A percentile compares a stretch with the other conserved stretches of the same genome.
Conservation (phyloP, 768 basidiomycete species). For the Grammothele lineata region DNA sequence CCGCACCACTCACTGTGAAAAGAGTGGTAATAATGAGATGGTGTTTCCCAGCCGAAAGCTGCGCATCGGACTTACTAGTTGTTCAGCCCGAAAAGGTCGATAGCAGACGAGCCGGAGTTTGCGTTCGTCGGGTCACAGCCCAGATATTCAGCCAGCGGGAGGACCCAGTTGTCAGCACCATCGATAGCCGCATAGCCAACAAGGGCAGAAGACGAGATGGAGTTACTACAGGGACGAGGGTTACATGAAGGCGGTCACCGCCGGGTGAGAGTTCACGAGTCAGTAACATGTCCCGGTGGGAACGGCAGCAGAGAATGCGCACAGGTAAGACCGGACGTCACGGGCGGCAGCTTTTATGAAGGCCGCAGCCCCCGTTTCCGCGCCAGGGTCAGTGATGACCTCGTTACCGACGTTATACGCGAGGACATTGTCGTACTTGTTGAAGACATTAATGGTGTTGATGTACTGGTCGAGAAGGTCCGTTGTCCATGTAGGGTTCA, state of each 20-base stretch:
- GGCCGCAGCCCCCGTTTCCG: conserved; percentile 59
- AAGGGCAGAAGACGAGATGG: conserved; percentile 59
- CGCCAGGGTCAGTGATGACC: conserved; percentile 51
- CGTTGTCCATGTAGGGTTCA: conserved; percentile 72
- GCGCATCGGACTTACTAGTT: conserved; percentile 57
- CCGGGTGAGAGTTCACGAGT: too few species aligned
- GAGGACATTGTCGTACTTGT: conserved; percentile 84
- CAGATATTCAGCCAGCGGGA: conserved; percentile 71
- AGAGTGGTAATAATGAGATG: neutral
- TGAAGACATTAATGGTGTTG: conserved; percentile 72
- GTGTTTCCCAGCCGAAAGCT: conserved; percentile 1
- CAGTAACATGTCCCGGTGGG: too few species aligned
- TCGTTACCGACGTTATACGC: conserved; percentile 93
- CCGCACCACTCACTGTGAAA: conserved; percentile 78
- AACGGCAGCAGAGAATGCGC: conserved; percentile 24
- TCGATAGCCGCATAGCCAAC: conserved; percentile 88
- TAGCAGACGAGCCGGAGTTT: conserved; percentile 55
- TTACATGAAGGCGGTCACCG: too few species aligned
- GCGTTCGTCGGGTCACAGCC: conserved; percentile 60
- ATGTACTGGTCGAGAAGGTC: conserved; percentile 78
- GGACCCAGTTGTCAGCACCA: conserved; percentile 56
- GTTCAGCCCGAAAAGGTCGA: conserved; percentile 88
- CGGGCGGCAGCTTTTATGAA: conserved; percentile 91
- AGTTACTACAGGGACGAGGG: conserved; percentile 40
- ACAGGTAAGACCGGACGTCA: conserved; percentile 84